phyloP scores from a whole-genome alignment of 164 flowering plant species.

The Hamamelis virginiana region DNA sequence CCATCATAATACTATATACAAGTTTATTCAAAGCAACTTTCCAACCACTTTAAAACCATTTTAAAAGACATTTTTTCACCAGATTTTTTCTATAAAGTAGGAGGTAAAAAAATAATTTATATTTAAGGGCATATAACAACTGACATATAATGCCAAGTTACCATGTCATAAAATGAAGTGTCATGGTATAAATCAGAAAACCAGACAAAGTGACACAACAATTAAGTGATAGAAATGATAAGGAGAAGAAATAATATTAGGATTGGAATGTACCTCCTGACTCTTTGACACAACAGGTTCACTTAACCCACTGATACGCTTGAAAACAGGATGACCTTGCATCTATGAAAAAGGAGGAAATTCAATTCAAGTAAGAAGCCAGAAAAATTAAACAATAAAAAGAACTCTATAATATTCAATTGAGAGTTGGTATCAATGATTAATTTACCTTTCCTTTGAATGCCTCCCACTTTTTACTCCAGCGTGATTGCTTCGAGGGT shows the following conservation, averaged over 20 bases:
- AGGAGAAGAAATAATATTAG: not conserved
- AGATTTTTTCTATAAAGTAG: too few relatives aligned
- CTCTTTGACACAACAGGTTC: conserved; percentile 81
- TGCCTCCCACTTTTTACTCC: conserved; percentile 82
- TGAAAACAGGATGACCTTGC: conserved; percentile 68
- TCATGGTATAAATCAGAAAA: too few relatives aligned
- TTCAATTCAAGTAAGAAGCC: conserved; percentile 2
- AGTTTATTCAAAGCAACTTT: too few relatives aligned
- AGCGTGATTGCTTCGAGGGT: conserved; percentile 65
- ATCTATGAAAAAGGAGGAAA: conserved; percentile 37
- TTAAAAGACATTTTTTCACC: too few relatives aligned
- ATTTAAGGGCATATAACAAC: too few relatives aligned
- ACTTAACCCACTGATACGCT: conserved; percentile 66
- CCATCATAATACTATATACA: too few relatives aligned
- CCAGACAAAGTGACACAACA: too few relatives aligned
- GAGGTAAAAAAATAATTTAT: too few relatives aligned
- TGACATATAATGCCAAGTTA: too few relatives aligned
- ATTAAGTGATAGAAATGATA: too few relatives aligned
- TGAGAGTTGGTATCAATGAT: not conserved
- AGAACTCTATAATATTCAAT: not conserved
- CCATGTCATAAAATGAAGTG: too few relatives aligned
- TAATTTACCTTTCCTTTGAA: conserved; percentile 66
- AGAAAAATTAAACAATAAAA: not conserved
- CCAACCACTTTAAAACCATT: too few relatives aligned
- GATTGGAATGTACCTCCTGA: conserved; percentile 64